phyloP scores from a whole-genome alignment of 345 rosid genomes.

The Mallotus nudiflorus region DNA sequence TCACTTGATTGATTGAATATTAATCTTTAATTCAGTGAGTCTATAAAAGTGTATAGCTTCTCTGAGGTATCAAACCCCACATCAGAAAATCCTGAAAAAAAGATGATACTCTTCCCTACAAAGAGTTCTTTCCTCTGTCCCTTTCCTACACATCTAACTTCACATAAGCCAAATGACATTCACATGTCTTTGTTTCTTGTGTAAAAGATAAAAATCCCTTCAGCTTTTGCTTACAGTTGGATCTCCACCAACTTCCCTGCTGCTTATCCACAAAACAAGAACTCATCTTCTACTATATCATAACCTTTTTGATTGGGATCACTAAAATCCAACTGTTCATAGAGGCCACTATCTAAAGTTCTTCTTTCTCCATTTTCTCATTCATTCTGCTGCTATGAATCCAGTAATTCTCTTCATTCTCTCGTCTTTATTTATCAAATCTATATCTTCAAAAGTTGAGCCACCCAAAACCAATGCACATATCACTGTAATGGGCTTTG shows the following conservation, averaged over 20 bases:
- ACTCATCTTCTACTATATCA: slow-evolving; percentile 28
- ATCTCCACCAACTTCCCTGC: slow-evolving; percentile 33
- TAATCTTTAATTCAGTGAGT: neutral
- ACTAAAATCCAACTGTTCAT: slow-evolving; percentile 23
- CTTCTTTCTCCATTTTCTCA: slow-evolving; percentile 16
- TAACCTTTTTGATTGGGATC: slow-evolving; percentile 19
- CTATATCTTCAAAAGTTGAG: slow-evolving; percentile 39
- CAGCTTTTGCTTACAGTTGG: slow-evolving; percentile 34
- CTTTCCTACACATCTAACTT: slow-evolving; percentile 25
- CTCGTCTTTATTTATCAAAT: slow-evolving; percentile 34
- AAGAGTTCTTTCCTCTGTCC: slow-evolving; percentile 6
- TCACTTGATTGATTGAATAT: neutral
- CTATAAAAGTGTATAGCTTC: slow-evolving; percentile 10
- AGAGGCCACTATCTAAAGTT: slow-evolving; percentile 17
- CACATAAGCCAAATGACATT: slow-evolving; percentile 55
- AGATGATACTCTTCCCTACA: slow-evolving; percentile 4
- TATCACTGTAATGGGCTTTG: slow-evolving; percentile 83
- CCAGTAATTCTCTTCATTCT: slow-evolving; percentile 39
- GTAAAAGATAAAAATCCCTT: slow-evolving; percentile 34
- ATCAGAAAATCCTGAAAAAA: slow-evolving; percentile 18
- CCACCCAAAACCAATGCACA: slow-evolving; percentile 42
- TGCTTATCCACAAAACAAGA: slow-evolving; percentile 22
- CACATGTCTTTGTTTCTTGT: slow-evolving; percentile 61
- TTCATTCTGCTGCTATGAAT: slow-evolving; percentile 39
- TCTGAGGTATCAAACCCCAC: slow-evolving; percentile 30